These are phyloP conservation scores for Fagopyrum tataricum DNA, from an alignment of 148 eudicot species.

Conservation along the genomic window DNA sequence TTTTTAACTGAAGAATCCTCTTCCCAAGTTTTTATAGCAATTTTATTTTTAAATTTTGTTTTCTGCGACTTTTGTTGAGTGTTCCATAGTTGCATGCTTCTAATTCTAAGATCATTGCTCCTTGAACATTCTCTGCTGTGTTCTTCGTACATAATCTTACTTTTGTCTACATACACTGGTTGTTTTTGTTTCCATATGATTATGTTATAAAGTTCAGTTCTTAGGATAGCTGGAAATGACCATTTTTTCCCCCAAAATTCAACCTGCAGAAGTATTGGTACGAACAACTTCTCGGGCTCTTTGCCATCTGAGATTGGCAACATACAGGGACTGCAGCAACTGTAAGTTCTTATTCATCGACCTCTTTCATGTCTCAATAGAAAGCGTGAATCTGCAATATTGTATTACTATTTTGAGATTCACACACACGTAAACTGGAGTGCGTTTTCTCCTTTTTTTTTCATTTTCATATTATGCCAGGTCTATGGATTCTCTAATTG, in stretches of 20 bases:
- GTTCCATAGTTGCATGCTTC: not conserved
- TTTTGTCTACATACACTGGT: not conserved
- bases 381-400: not conserved
- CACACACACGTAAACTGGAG: too few species aligned
- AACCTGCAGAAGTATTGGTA: conserved; percentile 42
- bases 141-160: not conserved
- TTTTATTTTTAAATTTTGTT: not conserved
- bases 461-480: not conserved
- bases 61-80: not conserved
- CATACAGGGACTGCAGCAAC: conserved; percentile 34
- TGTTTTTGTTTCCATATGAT: not conserved
- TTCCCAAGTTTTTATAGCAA: not conserved
- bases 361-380: not conserved
- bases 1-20: not conserved
- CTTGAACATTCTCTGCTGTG: too few species aligned
- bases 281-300: conserved; percentile 70
- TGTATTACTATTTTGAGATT: not conserved
- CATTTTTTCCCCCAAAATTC: not conserved
- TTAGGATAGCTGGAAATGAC: not conserved
- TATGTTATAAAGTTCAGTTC: not conserved
- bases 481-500: too few species aligned
- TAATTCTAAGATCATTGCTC: too few species aligned
- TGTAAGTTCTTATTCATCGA: conserved; percentile 37
- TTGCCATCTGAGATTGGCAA: conserved; percentile 71
- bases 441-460: too few species aligned